Evolutionary conservation across 352 stramenopile species (phyloP), one percentile per base, ranked within the genome.

Genomic region (Globisporangium viniferum): DNA sequence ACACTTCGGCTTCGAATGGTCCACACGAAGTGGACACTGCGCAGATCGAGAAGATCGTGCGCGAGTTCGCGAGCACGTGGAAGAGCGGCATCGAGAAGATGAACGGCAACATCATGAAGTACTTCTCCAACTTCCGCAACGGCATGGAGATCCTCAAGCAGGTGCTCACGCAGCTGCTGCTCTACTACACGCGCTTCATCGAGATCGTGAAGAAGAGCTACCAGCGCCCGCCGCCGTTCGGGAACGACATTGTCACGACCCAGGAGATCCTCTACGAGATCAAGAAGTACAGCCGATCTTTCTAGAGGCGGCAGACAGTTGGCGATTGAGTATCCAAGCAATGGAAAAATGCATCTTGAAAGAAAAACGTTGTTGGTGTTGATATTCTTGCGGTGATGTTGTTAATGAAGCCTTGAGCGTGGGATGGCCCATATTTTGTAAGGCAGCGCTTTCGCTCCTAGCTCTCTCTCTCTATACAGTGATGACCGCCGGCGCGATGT

Each of bases 71-170:
- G 22, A 89, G 85, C 8, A 96, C 90, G 44, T 99, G 97, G 97
- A 98, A 98, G 67, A 75, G 69, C 51, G 94, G 90, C 7, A 99
- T 99, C 67, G 95, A 99, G 77, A 93, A 95, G 64, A 99, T 99
- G 81, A 99, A 99, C 79, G 76, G 91, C 61, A 98, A 99, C 78
- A 92, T 99, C 36, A 91, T 99, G 71, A 98, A 89, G 49, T 98
- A 97, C 71, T 99, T 99, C 78, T 97, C 95, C 41, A 99, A 99
- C 77, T 99, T 99, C 79, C 88, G 93, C 35, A 99, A 99, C 74
- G 97, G 96, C 41, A 99, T 99, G 95, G 97, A 99, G 69, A 99
- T 99, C 73, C 85, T 99, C 36, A 99, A 99, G 79, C 97, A 99
- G 81, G 96, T 99, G 33, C 79, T 99, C 56, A 99, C 97, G 55